Percentiles rank a stretch among this genome's conserved stretches.
Conservation (phyloP, 495 filamentous ascomycete species). For the Bacidia rubella region DNA sequence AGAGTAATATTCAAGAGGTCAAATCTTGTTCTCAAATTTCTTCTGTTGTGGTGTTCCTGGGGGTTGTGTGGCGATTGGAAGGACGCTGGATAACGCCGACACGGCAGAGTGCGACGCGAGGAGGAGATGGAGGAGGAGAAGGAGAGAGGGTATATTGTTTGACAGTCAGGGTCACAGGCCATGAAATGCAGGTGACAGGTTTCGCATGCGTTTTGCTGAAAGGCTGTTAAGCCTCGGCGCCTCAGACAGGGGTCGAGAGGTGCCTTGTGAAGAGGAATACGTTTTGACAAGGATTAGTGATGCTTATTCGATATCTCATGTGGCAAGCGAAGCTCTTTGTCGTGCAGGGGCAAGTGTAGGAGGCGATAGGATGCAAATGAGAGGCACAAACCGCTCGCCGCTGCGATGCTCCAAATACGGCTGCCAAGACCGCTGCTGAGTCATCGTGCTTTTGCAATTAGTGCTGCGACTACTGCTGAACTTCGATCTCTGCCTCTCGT, state of each 20-base stretch:
- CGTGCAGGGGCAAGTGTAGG: not conserved
- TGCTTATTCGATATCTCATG: not conserved
- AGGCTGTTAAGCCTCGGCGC: not conserved
- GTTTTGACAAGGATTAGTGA: not conserved
- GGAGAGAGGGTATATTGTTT: constrained; percentile 4
- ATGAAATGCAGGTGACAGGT: constrained; percentile 11
- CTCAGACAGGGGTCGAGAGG: not conserved
- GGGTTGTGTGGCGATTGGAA: not conserved
- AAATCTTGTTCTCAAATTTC: not conserved
- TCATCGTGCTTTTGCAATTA: no score
- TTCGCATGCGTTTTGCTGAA: not conserved
- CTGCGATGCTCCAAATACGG: not conserved
- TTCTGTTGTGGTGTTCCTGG: not conserved
- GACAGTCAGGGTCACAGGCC: constrained; percentile 8
- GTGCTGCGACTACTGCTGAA: no score
- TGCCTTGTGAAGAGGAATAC: not conserved
- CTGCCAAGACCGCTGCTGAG: not conserved
- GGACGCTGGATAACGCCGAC: not conserved
- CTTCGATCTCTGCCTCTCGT: no score
- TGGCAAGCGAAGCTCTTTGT: not conserved
- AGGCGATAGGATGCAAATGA: not conserved
- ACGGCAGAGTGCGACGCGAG: constrained; percentile 5
- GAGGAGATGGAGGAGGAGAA: constrained; percentile 7
- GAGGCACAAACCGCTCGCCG: not conserved
- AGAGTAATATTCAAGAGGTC: not conserved